Percentiles rank a stretch among this genome's conserved stretches.
Evolutionary conservation across 2,329 filamentous ascomycete species (phyloP).

Genomic region (Cucurbitaria berberidis): DNA sequence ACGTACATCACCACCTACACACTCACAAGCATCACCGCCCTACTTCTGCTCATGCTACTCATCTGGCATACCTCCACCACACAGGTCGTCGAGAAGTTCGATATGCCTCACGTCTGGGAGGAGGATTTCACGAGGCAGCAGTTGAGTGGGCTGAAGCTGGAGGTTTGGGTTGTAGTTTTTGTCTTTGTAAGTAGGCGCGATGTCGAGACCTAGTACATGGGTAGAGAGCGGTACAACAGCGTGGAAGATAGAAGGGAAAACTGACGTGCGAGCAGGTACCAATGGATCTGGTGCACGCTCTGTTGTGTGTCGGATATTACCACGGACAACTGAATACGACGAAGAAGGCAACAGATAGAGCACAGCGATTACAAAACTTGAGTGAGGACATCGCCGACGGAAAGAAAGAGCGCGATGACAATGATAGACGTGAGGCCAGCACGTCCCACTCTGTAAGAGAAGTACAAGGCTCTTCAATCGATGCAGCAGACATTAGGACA

Average conservation of each 20-base stretch:
- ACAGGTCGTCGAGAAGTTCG: slow-evolving; percentile 19
- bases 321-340: slow-evolving; percentile 3
- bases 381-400: background rate
- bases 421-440: background rate
- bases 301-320: slow-evolving; percentile 21
- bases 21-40: slow-evolving; percentile 14
- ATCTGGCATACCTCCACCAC: slow-evolving; percentile 28
- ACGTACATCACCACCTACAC: slow-evolving; percentile 10
- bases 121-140: slow-evolving; percentile 9
- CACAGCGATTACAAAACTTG: background rate
- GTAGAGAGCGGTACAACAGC: no score
- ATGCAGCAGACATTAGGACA: background rate
- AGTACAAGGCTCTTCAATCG: background rate
- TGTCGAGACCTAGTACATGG: no score
- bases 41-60: slow-evolving; percentile 25
- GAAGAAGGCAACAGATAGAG: background rate
- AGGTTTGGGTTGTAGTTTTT: slow-evolving; percentile 19
- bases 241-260: background rate
- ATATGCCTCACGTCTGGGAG: slow-evolving; percentile 24
- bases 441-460: background rate
- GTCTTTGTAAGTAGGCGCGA: slow-evolving; percentile 2
- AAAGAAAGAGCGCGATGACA: background rate
- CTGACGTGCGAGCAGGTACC: slow-evolving; percentile 9
- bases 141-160: slow-evolving; percentile 6
- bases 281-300: slow-evolving; percentile 13